Evolutionary conservation across 1,284 basidiomycete species (phyloP), one percentile per base, ranked within the genome.

Genomic region (Trametes hirsuta): DNA sequence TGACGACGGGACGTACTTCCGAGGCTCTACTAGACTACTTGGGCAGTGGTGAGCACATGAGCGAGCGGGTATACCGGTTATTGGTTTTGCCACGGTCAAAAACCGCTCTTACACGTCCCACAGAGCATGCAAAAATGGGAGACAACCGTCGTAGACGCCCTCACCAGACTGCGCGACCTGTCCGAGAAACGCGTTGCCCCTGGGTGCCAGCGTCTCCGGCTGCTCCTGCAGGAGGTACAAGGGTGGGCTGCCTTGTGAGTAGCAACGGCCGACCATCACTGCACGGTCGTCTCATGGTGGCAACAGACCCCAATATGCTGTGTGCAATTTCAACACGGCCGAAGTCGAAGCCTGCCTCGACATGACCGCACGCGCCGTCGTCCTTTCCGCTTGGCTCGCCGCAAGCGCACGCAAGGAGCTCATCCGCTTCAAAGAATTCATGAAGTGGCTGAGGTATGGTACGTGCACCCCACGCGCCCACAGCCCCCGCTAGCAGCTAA

Each of bases 61-160:
- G 87, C 61, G 91, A 93, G 74, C 80, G 91, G 72, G 91, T 91
- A 76, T 65, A 76, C 63, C 15, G 40, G 52, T 53, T 2, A 25
- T 63, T 44, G 48, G 42, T 30, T 52, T 41, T 42, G 6, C 14
- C 60, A 21, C 35, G 34, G 45, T 41, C 9, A 40, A 11, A 25
- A n/a, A 25, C 30, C 63, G 60, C 41, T 49, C 61, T 66, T 63
- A 57, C 70, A 22, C 25, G 35, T 18, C 46, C 24, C 21, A 18
- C 48, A 92, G 90, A 83, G 84, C 53, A 78, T 92, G 55, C 85
- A 87, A 71, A 91, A 91, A 71, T 93, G 91, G 91, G 90, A 93
- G 69, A 79, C 83, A 3, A 85, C 84, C 4, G 82, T 92, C 66
- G 78, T 79, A 14, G 89, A 92, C 62, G 84, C 89, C 21, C 73